Evolutionary conservation across 177 flowering plant species (phyloP), one percentile per base, ranked within the genome.

Genomic region (Vitis hybrid): DNA sequence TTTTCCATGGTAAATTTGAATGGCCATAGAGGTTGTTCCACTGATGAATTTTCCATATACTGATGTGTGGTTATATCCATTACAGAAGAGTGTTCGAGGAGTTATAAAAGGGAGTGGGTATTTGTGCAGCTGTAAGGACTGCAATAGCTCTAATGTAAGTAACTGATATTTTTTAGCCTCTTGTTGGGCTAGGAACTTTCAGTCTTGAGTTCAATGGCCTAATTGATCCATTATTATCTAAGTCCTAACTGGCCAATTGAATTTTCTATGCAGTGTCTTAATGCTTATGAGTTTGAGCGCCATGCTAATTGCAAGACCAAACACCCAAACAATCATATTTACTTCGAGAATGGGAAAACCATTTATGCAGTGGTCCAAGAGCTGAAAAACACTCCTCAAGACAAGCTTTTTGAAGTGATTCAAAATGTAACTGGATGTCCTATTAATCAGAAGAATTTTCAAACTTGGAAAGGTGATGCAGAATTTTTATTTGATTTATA

Each of bases 251-350:
- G 28, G 10, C 22, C n/a, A 52, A 31, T 57, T 11, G 47, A 72
- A 63, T 60, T 53, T 20, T 53, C 56, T 47, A 14, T 67, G 67
- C 75, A 90, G 94, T 71, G 77, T 68, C 81, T 91, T 28, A 88
- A 84, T 85, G 97, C 94, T 9, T 87, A 83, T 74, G 92, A 88
- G 70, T 86, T 90, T 76, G 97, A 91, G 82, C 84, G 83, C 12
- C 92, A 89, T 80, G 95, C 92, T 76, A 85, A 83, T 76, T 80
- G 80, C 83, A 86, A 87, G 75, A 83, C 93, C 17, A 89, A 85
- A 58, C 93, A 92, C 71, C 93, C 97, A 13, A 90, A 90, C 71
- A 86, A 83, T 68, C 90, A 87, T 81, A 92, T 92, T 55, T 90
- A 86, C 79, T 89, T 92, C 72, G 86, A 87, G 70, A 92, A 89